A percentile compares a stretch with the other conserved stretches of the same genome.
Evolutionary conservation across 73 alveolate species (phyloP).

Genomic region (Paramecium pentaurelia): DNA sequence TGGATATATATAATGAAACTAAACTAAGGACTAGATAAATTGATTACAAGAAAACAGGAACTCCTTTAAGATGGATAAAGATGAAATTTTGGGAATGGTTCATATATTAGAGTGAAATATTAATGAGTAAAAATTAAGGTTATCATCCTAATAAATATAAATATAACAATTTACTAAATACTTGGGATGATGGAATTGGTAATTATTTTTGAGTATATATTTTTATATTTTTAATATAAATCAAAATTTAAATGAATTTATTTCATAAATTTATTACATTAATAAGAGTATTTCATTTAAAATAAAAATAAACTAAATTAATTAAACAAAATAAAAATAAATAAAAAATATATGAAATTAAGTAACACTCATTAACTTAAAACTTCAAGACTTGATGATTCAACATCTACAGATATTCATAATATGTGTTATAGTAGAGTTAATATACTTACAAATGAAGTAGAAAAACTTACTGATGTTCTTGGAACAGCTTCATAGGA

Average conservation of each 20-base stretch:
- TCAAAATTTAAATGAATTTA: not conserved
- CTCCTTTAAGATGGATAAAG: not conserved
- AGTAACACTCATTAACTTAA: not conserved
- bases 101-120: slow-evolving; percentile 49
- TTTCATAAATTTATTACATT: not conserved
- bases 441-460: slow-evolving; percentile 1
- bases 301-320: not conserved
- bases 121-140: slow-evolving; percentile 56
- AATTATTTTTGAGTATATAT: not conserved
- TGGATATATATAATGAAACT: not conserved
- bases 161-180: not conserved
- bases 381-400: not conserved
- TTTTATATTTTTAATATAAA: not conserved
- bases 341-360: not conserved
- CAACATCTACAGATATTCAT: not conserved
- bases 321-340: not conserved
- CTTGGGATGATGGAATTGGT: slow-evolving; percentile 31
- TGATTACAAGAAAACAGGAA: not conserved
- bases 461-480: slow-evolving; percentile 10
- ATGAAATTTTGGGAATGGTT: slow-evolving; percentile 54
- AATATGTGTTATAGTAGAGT: slow-evolving; percentile 32
- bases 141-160: slow-evolving; percentile 11
- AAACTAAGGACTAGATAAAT: slow-evolving; percentile 1
- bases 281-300: not conserved
- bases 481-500: not conserved